Evolutionary conservation across 2,329 filamentous ascomycete genomes (phyloP), one percentile per base, ranked within the genome.

Genomic region (Paraphoma sp.): DNA sequence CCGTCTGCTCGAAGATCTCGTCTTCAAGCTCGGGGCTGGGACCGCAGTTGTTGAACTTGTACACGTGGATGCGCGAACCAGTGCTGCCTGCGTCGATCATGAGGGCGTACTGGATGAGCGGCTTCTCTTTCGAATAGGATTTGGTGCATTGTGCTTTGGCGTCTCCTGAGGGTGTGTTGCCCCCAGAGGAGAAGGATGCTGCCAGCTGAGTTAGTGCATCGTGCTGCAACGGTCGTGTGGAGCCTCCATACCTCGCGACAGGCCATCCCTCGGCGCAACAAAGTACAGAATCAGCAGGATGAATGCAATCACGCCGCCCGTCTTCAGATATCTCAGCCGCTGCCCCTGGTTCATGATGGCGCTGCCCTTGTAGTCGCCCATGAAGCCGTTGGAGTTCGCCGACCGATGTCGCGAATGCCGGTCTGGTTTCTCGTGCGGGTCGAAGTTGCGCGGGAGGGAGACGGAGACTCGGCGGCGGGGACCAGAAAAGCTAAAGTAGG

Each of bases 31-130:
- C 93, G 28, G 95, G 95, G n/a, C 93, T 93, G 7, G 92, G 81
- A 11, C 93, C 95, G 81, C 94, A 99, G 82, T 98, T 98, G 84
- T 98, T 98, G 86, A 98, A 99, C 75, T 93, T 91, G 84, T 97
- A 99, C 57, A 98, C 93, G 81, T 99, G 96, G 75, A 99, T 97
- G 69, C 95, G 90, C 58, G 95, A 98, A 59, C 95, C 95, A 52
- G 95, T 98, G 82, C 93, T 98, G 69, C 95, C 95, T 46, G 95
- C 95, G 79, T 99, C 95, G 72, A 99, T 92, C 95, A 99, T 99
- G 72, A 98, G 86, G 59, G 95, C 96, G 81, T 98, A 99, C 76
- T 99, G 95, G 60, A 97, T 89, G 65, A 99, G 87, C 48, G 95
- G 94, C 81, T 97, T 98, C 64, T 92, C 89, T 71, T 90, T 88